phyloP scores from a whole-genome alignment of 257 asterid species.

The Petunia axillaris region DNA sequence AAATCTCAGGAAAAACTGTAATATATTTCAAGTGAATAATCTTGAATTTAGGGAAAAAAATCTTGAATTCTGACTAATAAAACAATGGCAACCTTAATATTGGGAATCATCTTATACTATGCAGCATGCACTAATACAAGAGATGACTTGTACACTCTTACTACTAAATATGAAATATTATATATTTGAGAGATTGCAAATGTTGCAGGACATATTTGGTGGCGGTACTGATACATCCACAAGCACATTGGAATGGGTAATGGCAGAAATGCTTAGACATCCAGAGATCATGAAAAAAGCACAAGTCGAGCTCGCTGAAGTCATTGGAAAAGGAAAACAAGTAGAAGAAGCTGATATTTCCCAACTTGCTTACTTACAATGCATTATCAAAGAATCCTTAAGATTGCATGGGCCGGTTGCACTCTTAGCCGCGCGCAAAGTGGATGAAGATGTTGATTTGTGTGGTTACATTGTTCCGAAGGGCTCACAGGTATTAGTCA shows the following conservation, averaged over 20 bases:
- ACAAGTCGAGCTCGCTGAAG: constrained; percentile 54
- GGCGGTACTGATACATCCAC: constrained; percentile 30
- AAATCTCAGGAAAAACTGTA: too few relatives aligned
- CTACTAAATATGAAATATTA: too few relatives aligned
- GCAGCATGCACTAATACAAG: too few relatives aligned
- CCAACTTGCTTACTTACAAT: constrained; percentile 54
- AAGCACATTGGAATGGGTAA: constrained; percentile 75
- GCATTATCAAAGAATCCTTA: too few relatives aligned
- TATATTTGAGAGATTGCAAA: too few relatives aligned
- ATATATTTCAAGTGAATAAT: too few relatives aligned
- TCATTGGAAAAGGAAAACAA: constrained; percentile 51
- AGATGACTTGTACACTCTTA: too few relatives aligned
- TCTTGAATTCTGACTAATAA: too few relatives aligned
- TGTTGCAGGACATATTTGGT: constrained; percentile 61
- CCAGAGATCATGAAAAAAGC: constrained; percentile 24
- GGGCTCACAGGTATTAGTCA: too few relatives aligned
- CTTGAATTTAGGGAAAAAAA: too few relatives aligned
- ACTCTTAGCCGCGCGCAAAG: constrained; percentile 53
- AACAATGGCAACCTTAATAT: too few relatives aligned
- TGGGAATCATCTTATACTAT: constrained; percentile 36
- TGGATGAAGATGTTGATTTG: constrained; percentile 53
- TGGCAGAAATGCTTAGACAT: constrained; percentile 36
- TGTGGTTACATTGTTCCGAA: constrained; percentile 41
- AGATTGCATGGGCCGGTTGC: constrained; percentile 47
- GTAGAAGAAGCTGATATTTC: constrained; percentile 53